Base-by-base conservation (phyloP, 768 basidiomycete species). In the Cyclocybe aegerita region DNA sequence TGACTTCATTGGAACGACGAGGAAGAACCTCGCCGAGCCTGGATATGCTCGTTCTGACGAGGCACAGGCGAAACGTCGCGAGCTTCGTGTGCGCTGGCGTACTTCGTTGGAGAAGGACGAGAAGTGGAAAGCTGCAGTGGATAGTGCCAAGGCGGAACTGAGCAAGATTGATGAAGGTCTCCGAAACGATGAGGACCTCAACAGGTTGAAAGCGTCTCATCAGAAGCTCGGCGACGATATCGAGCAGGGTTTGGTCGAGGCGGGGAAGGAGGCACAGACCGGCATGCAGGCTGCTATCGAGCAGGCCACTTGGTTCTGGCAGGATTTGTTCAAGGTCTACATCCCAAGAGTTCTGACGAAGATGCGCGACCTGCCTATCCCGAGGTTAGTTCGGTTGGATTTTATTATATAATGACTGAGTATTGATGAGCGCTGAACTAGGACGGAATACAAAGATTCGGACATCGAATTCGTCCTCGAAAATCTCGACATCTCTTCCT, bases 281-380 rank as follows among this genome's bases (percentile, higher is more conserved):
- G 75, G 77, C 5, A 39, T 83, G 39, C 76, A 83, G 60, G 75
- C 75, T 8, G 75, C 78, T 4, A 60, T 85, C 54, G 83, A 86
- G 47, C 78, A 83, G 40, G 77, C 79, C 4, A 77, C 83, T 1
- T 90, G 88, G 88, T 80, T 89, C 68, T 88, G 85, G 85, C 79
- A 85, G 63, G 92, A 94, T 53, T 52, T 92, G 6, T 85, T 90
- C 72, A 88, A 85, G 58, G 86, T 91, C 11, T 92, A 91, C 60
- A 63, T 88, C 0, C 90, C 90, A 11, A 76, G 78, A 7, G 32
- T 80, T 1, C 62, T 86, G 48, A 57, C 52, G 23, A 67, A 78
- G 60, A 54, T 88, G 62, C 79, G 80, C 57, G 78, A 80, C 46
- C 66, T 89, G 10, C 87, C 87, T 9, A 87, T 89, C 43, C 88